Evolutionary conservation across 2,329 filamentous ascomycete species (phyloP).

Genomic region (Cladosporium austrohemisphaericum): DNA sequence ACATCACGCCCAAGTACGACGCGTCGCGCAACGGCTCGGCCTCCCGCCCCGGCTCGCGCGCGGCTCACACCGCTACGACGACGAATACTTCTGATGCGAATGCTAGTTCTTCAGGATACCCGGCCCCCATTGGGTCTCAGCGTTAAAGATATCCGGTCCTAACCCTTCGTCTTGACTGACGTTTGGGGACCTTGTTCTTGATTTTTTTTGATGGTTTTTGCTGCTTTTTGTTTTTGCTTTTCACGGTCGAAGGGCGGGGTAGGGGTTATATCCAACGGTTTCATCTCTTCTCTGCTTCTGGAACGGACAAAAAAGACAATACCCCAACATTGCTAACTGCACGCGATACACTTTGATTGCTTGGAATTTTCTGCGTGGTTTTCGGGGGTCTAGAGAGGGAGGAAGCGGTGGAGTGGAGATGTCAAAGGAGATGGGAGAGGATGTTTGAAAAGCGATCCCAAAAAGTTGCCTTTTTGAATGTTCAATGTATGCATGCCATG

Average conservation of each 20-base stretch:
- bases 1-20: conserved; percentile 35
- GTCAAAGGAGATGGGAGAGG: no score
- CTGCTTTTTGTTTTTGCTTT: conserved; percentile 15
- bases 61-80: conserved; percentile 1
- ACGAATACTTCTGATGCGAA: conserved; percentile 23
- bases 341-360: no score
- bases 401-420: no score
- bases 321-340: conserved; percentile 11
- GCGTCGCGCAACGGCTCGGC: conserved; percentile 14
- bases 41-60: conserved; percentile 12
- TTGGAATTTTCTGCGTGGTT: no score
- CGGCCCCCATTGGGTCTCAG: conserved; percentile 38
- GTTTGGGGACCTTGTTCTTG: conserved; percentile 16
- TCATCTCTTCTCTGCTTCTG: conserved; percentile 12
- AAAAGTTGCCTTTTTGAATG: no score
- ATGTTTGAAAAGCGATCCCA: no score
- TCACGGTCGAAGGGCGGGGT: conserved; percentile 8
- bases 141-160: conserved; percentile 27
- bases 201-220: conserved; percentile 16
- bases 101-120: conserved; percentile 38
- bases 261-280: conserved; percentile 12
- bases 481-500: no score
- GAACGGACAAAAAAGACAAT: conserved; percentile 10
- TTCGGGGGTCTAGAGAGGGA: no score
- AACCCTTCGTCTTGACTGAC: conserved; percentile 12